A percentile compares a stretch with the other conserved stretches of the same genome.
These are phyloP conservation scores for Penicillium sp. DNA, from an alignment of 2,329 filamentous ascomycete genomes.

Conservation along the genomic window DNA sequence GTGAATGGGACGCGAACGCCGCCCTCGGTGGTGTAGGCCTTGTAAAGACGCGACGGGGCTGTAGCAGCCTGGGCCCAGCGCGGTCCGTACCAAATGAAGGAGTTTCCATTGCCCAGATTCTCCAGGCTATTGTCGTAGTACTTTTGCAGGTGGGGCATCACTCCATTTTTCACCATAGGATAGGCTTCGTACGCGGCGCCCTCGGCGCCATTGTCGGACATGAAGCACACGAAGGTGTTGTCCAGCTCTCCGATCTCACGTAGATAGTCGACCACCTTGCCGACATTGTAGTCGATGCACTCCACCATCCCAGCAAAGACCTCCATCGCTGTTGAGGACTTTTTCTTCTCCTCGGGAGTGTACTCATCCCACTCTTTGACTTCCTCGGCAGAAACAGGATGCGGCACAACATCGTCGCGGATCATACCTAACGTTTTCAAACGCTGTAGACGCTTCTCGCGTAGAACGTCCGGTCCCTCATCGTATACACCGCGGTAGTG, in stretches of 20 bases:
- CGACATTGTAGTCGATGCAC: constrained; percentile 62
- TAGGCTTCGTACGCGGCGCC: constrained; percentile 61
- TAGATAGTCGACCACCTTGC: constrained; percentile 60
- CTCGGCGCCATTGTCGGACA: constrained; percentile 65
- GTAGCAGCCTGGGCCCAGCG: constrained; percentile 59
- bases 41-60: constrained; percentile 53
- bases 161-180: constrained; percentile 57
- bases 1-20: constrained; percentile 58
- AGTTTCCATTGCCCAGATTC: constrained; percentile 60
- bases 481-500: constrained; percentile 64
- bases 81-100: constrained; percentile 63
- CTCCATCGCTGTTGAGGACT: constrained; percentile 58
- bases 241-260: constrained; percentile 60
- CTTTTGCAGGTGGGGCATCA: constrained; percentile 57
- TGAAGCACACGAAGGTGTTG: constrained; percentile 66
- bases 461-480: constrained; percentile 60
- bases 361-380: constrained; percentile 47
- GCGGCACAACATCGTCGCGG: constrained; percentile 46
- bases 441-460: constrained; percentile 54
- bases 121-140: constrained; percentile 62
- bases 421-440: constrained; percentile 62
- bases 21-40: constrained; percentile 53
- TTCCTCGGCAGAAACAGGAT: constrained; percentile 44
- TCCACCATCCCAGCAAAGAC: constrained; percentile 67
- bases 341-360: constrained; percentile 41